Conservation (phyloP, 2,329 filamentous ascomycete species). For the Aureobasidium leucospermi region DNA sequence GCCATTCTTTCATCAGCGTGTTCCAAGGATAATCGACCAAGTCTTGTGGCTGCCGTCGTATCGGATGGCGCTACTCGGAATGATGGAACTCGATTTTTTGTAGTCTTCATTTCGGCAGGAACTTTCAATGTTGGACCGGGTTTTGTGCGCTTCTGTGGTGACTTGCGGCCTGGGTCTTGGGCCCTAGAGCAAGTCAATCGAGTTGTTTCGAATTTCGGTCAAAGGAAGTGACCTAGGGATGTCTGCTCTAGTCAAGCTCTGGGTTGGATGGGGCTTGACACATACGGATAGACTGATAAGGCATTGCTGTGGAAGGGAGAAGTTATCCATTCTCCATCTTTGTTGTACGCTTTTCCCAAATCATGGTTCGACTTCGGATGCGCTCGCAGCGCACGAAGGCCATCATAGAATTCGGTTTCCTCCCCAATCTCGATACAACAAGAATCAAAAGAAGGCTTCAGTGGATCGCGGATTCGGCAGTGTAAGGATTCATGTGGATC, state of each 20-base stretch:
- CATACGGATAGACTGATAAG: not conserved
- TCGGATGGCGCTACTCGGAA: not conserved
- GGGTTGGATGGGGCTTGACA: conserved; percentile 12
- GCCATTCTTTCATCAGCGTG: not conserved
- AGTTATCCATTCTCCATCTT: not conserved
- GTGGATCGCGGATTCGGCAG: not conserved
- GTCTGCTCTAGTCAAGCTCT: conserved; percentile 2
- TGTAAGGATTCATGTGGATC: conserved; percentile 6
- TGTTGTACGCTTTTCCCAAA: not conserved
- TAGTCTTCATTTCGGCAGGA: not conserved
- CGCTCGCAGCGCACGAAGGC: not conserved
- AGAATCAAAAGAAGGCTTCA: conserved; percentile 4
- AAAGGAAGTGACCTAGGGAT: conserved; percentile 5
- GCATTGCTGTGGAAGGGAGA: not conserved
- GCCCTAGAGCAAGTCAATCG: conserved; percentile 9
- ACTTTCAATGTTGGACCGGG: not conserved
- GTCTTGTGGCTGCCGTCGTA: not conserved
- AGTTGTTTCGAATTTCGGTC: not conserved
- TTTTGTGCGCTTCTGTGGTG: not conserved
- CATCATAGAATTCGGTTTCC: not conserved
- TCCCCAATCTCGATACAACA: not conserved
- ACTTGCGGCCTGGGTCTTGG: not conserved
- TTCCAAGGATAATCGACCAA: not conserved
- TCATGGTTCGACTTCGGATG: not conserved
- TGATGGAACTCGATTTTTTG: not conserved